Percentiles rank a stretch among this genome's conserved stretches.
Evolutionary conservation across 179 eudicot genomes (phyloP).

Genomic region (Beta lomatogona): DNA sequence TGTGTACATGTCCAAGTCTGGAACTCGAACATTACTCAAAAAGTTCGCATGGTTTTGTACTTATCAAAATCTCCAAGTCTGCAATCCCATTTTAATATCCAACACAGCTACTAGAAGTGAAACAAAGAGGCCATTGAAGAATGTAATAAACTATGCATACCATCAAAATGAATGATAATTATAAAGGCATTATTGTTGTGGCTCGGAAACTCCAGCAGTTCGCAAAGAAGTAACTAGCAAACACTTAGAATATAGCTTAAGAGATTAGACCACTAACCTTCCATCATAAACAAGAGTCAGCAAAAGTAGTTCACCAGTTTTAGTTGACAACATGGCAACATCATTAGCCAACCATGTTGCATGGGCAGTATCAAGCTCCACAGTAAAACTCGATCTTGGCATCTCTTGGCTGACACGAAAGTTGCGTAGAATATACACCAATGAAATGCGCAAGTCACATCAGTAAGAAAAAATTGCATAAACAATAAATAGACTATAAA

Average conservation of each 20-base stretch:
- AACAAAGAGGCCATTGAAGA: background rate
- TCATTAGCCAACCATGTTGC: constrained; percentile 96
- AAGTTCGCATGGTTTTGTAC: background rate
- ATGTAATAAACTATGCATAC: background rate
- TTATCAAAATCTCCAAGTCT: background rate
- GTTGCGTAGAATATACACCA: constrained; percentile 6
- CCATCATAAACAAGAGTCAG: constrained; percentile 96
- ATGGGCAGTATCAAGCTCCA: constrained; percentile 97
- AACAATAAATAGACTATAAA: background rate
- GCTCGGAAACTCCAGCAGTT: background rate
- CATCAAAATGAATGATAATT: background rate
- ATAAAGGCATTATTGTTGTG: background rate
- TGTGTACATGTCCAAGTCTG: background rate
- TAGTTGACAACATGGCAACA: constrained; percentile 89
- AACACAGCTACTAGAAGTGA: background rate
- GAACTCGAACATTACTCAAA: background rate
- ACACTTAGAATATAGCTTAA: background rate
- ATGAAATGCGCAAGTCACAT: background rate
- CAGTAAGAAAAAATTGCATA: background rate
- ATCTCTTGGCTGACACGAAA: constrained; percentile 68
- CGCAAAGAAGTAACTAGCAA: background rate
- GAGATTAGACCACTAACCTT: constrained; percentile 51
- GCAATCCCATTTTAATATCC: background rate
- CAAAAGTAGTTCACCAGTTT: constrained; percentile 86
- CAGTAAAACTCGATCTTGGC: constrained; percentile 73